Conservation (phyloP, 495 filamentous ascomycete genomes). For the Thermothielavioides terrestris region DNA sequence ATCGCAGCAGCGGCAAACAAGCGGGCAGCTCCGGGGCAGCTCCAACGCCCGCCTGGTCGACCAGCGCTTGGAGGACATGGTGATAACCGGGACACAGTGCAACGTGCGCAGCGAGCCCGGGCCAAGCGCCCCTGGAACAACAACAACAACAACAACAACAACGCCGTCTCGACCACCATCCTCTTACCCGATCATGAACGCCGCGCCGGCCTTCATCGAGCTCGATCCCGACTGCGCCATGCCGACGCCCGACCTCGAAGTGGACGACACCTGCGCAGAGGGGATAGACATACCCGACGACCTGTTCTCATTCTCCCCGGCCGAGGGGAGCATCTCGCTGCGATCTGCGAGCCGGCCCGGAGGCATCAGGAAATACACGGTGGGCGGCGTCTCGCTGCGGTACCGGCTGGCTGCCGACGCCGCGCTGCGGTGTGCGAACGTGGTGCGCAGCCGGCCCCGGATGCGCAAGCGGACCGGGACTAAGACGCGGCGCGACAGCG, state of each 20-base stretch:
- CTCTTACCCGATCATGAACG: neutral
- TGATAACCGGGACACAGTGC: conserved; percentile 30
- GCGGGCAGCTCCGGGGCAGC: conserved; percentile 13
- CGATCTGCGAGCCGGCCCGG: conserved; percentile 22
- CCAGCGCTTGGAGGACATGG: conserved; percentile 21
- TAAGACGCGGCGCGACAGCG: conserved; percentile 13
- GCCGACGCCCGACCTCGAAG: conserved; percentile 9
- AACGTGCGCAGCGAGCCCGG: conserved; percentile 22
- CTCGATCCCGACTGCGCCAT: conserved; percentile 12
- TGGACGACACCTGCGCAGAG: conserved; percentile 20
- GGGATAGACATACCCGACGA: conserved; percentile 14
- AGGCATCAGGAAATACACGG: conserved; percentile 28
- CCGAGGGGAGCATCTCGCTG: conserved; percentile 16
- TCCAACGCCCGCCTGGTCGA: conserved; percentile 19
- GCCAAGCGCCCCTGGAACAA: no score
- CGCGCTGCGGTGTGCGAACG: conserved; percentile 34
- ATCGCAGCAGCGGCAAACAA: conserved; percentile 12
- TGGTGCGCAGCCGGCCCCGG: conserved; percentile 33
- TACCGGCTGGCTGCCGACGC: conserved; percentile 36
- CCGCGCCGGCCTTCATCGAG: conserved; percentile 3
- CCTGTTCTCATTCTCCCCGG: no score
- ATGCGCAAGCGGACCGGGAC: conserved; percentile 31
- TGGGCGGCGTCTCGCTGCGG: conserved; percentile 20
- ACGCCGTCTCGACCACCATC: conserved; percentile 2
- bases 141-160: no score